Base-by-base conservation (phyloP, 2,329 filamentous ascomycete genomes). In the Epicoccum sorghinum region DNA sequence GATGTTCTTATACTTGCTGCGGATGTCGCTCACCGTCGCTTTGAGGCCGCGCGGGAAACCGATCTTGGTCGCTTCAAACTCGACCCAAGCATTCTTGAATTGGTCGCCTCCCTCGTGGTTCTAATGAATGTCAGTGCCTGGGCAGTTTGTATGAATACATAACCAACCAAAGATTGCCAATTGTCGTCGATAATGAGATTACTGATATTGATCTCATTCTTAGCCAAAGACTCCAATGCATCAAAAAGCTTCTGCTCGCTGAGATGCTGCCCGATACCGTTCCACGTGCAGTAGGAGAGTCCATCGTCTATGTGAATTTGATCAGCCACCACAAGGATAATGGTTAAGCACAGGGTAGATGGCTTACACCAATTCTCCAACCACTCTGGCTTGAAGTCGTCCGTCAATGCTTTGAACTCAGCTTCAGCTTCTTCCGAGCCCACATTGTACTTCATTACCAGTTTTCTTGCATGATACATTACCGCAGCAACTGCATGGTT, bases 121-220 rank as follows among this genome's bases (percentile, higher is more conserved):
- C 52, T 59, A 10, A 3, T 1, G 7, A 10, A 4, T 10, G 41
- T 55, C 6, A 55, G 52, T 12, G 18, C 13, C 24, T 18, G 9
- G 18, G 9, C 4, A 4, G 22, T 13, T 29, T 23, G 36, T 3
- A 5, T 7, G 24, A 7, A 33, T 1, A 14, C 4, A 36, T 5
- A 3, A 52, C 55, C 25, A 51, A 63, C 58, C 7, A 71, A 47
- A 7, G 67, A 70, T 35, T 71, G 69, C 95, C 95, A 99, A 65
- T 96, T 96, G 70, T 99, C 95, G 65, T 99, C 95, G 58, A 99
- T 96, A 57, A 98, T 96, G 2, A 99, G 80, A 66, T 87, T 96
- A 0, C 86, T 88, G 40, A 98, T 77, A 37, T 89, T 86, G 67
- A 99, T 90, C 0, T 87, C 83, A 51, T 89, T 83, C 27, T 86